Evolutionary conservation across 1,139 yeast genomes (phyloP), one percentile per base, ranked within the genome.

Genomic region (Taiozyma onychis): DNA sequence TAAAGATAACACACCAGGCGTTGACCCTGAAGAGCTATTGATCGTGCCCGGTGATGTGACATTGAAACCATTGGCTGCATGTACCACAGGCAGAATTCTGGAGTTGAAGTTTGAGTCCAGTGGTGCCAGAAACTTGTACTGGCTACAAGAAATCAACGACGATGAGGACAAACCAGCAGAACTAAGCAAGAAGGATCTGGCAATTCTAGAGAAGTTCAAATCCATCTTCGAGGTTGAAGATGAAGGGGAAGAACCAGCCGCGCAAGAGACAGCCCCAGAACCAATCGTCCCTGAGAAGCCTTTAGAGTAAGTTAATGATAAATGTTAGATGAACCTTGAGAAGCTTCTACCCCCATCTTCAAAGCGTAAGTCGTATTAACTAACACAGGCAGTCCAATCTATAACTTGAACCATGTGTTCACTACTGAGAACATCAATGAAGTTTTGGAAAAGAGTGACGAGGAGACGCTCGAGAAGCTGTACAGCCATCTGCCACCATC

Each of bases 11-110:
- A 51, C 48, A 1, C 66, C 66, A 2, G 68, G 64, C 44, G 65
- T 76, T 21, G 83, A 78, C 50, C 73, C 75, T 43, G 87, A 85
- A 51, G 95, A 87, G 60, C 74, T 90, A 57, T 77, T 90, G 58
- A 79, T 93, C 49, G 85, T 93, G 59, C 97, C 97, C 0, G 98
- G 97, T 3, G 98, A 93, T 64, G 95, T 91, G 43, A 81, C 85
- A 45, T 88, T 95, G 83, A 79, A 80, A 52, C 89, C 80, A 51
- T 81, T 90, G 44, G 71, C 76, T 48, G 81, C 91, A 26, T 86
- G 96, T 65, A 78, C 74, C 47, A 81, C 89, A 3, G 98, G 98
- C 11, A 75, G 99, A 56, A 90, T 93, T 28, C 86, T 85, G 67
- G 88, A 90, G 51, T 76, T 93, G 66, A 81, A 87, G 51, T 90